Base-by-base conservation (phyloP, 2,329 filamentous ascomycete genomes). In the Davidsoniella neocaledoniae region DNA sequence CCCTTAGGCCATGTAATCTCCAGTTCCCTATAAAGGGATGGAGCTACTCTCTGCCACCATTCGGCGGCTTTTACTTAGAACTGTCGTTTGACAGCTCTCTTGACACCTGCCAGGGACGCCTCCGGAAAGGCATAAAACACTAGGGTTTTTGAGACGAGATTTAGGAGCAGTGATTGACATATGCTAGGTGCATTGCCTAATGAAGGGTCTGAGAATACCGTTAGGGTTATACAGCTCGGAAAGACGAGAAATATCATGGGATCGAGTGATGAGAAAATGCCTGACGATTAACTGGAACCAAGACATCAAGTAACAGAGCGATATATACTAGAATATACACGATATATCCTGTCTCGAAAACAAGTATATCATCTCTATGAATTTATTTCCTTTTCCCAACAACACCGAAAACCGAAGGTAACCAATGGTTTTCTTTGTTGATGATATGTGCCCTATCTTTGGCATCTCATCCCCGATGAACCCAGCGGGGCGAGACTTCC, bases 401-500 rank as follows among this genome's bases (percentile, higher is more conserved):
- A n/a, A n/a, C 42, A 5, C 19, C 17, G 6, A 25, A 43, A 43
- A 43, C 42, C 7, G 29, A 29, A 23, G 10, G 2, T 29, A 5
- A 43, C 12, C 46, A 25, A 42, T 12, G 19, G 14, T 16, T 5
- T 16, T 12, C 9, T 16, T 45, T 16, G 38, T 37, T 23, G 25
- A 51, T 46, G 39, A 39, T 36, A 50, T 53, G 51, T 53, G 48
- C 51, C 51, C 51, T 47, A 53, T 53, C 48, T 29, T 46, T 53
- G 51, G 51, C 51, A 53, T 53, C 51, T 53, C 38, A 50, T 47
- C 51, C 46, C 51, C 51, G 39, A 50, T 43, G 44, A 45, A 53
- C 10, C 51, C 48, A 53, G 51, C 41, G 48, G 48, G 46, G 51
- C 43, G 42, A 53, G 51, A 53, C 51, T 53, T 53, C 51, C 51